Conservation (phyloP, 1,139 yeast genomes). For the Pichia norvegensis region DNA sequence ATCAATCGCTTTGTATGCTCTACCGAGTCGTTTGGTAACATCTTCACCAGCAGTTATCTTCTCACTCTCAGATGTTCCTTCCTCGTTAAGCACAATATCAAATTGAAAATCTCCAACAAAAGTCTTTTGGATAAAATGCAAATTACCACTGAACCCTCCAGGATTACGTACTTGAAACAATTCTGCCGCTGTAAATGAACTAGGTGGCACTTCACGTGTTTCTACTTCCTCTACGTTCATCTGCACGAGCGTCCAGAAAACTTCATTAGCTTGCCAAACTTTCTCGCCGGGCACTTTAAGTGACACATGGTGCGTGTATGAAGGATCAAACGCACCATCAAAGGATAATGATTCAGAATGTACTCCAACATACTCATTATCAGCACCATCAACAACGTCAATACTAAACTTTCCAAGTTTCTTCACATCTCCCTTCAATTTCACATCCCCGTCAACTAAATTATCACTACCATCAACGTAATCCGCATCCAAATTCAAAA, state of each 20-base stretch:
- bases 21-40: slow-evolving; percentile 32
- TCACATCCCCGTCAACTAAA: slow-evolving; percentile 13
- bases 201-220: slow-evolving; percentile 26
- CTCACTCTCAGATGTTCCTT: slow-evolving; percentile 35
- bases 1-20: slow-evolving; percentile 37
- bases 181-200: slow-evolving; percentile 38
- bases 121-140: slow-evolving; percentile 71
- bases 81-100: slow-evolving; percentile 54
- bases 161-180: slow-evolving; percentile 52
- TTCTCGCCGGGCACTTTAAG: slow-evolving; percentile 64
- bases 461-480: slow-evolving; percentile 17
- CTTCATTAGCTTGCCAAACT: slow-evolving; percentile 75
- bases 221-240: slow-evolving; percentile 53
- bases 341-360: slow-evolving; percentile 31
- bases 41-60: slow-evolving; percentile 30
- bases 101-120: slow-evolving; percentile 74
- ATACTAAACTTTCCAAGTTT: slow-evolving; percentile 50
- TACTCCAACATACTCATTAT: slow-evolving; percentile 30
- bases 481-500: slow-evolving; percentile 5
- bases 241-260: slow-evolving; percentile 60
- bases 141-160: slow-evolving; percentile 59
- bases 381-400: slow-evolving; percentile 39
- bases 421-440: slow-evolving; percentile 41
- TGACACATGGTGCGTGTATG: slow-evolving; percentile 56
- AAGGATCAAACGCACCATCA: slow-evolving; percentile 40